Evolutionary conservation across 148 eudicot genomes (phyloP).

Genomic region (Nyssa sinensis): DNA sequence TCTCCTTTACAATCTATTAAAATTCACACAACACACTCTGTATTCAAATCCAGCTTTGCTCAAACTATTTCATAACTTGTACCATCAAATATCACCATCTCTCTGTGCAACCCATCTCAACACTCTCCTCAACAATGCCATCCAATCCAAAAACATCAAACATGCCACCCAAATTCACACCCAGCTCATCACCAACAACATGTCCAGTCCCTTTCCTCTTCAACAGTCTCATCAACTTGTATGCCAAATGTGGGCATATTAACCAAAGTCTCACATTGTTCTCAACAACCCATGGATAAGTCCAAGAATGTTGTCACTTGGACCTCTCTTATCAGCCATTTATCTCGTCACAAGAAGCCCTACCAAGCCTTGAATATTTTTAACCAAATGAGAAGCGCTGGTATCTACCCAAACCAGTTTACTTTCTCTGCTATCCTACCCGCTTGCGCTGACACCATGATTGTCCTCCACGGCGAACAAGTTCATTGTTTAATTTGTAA

Average conservation of each 20-base stretch:
- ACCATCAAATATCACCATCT: conserved; percentile 23
- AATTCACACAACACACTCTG: background rate
- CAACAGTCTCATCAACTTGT: conserved; percentile 43
- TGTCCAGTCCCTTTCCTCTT: conserved; percentile 39
- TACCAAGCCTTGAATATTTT: conserved; percentile 34
- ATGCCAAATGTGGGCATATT: conserved; percentile 44
- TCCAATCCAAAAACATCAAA: conserved; percentile 28
- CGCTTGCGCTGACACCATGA: conserved; percentile 33
- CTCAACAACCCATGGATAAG: conserved; percentile 27
- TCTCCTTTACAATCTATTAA: background rate
- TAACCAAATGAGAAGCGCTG: conserved; percentile 37
- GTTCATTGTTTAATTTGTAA: conserved; percentile 43
- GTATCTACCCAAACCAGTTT: conserved; percentile 44
- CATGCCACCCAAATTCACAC: conserved; percentile 51
- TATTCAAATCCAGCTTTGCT: background rate
- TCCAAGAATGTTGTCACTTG: conserved; percentile 41
- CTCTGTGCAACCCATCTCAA: conserved; percentile 44
- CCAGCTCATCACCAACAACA: conserved; percentile 35
- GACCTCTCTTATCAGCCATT: conserved; percentile 48
- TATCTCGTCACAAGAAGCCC: conserved; percentile 27
- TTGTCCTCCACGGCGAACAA: conserved; percentile 36
- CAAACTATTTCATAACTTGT: background rate
- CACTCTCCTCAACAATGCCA: conserved; percentile 35
- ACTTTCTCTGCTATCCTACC: conserved; percentile 52
- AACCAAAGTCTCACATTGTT: conserved; percentile 32